Base-by-base conservation (phyloP, 768 basidiomycete species). In the Kwoniella sp. region DNA sequence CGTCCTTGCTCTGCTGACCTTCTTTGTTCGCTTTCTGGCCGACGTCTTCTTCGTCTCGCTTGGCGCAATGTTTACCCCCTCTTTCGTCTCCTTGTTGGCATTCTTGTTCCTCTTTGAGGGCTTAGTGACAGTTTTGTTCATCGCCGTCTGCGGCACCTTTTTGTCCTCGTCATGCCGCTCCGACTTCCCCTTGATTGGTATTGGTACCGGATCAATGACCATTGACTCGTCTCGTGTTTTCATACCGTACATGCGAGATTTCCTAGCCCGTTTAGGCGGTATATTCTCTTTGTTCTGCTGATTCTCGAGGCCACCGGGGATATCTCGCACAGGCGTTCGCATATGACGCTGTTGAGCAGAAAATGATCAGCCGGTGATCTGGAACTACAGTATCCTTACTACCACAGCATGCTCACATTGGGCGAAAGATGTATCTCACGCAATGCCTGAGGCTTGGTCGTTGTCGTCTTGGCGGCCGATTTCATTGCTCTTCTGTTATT, bases 361-460 rank as follows among this genome's bases (percentile, higher is more conserved):
- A 33, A 33, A n/a, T n/a, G n/a, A n/a, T n/a, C n/a, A n/a, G n/a
- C n/a, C n/a, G n/a, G n/a, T n/a, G n/a, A n/a, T n/a, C n/a, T n/a
- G n/a, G n/a, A n/a, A n/a, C n/a, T n/a, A n/a, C n/a, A n/a, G n/a
- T n/a, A n/a, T n/a, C n/a, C n/a, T n/a, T 5, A 33, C 33, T 13
- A 13, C 33, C 33, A 13, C 7, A 33, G 33, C 7, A 6, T 33
- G 33, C 40, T 26, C 36, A 70, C 68, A 13, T 71, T 60, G 0
- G 63, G 63, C 0, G 56, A 55, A 9, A 71, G 49, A 25, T 68
- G 58, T 19, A 71, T 71, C 56, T 68, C 70, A 9, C 64, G 60
- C 1, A 71, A 53, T 5, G 60, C 62, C 25, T 50, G 48, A 49
- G 22, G 22, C 22, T 49, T 22, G 27, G 27, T 22, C 21, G 21